phyloP scores from a whole-genome alignment of 768 basidiomycete species.

The Hemileccinum impolitum region DNA sequence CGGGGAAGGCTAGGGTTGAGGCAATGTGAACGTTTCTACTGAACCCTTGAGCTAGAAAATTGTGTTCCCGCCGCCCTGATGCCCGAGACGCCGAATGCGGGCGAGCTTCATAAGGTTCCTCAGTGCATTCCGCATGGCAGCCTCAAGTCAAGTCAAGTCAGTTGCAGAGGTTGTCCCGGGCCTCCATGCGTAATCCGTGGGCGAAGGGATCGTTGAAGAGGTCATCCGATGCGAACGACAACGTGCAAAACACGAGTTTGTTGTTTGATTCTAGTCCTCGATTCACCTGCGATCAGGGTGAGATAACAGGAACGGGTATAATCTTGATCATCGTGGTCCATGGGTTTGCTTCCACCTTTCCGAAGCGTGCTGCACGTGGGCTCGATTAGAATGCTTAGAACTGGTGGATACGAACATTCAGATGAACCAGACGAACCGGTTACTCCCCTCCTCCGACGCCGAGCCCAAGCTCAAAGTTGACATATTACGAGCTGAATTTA shows the following conservation, averaged over 20 bases:
- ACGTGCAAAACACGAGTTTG: constrained; percentile 8
- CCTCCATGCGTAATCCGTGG: background rate
- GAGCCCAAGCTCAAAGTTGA: too few species aligned
- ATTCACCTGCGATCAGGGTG: background rate
- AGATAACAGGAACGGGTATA: background rate
- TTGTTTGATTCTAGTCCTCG: background rate
- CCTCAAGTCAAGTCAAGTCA: background rate
- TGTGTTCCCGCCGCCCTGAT: background rate
- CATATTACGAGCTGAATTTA: too few species aligned
- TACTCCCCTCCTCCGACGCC: background rate
- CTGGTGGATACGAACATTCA: too few species aligned
- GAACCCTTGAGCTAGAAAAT: background rate
- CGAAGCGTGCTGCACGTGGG: too few species aligned
- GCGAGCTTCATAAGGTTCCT: background rate
- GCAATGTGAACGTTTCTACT: background rate
- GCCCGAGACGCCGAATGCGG: background rate
- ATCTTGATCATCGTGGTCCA: background rate
- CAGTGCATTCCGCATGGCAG: background rate
- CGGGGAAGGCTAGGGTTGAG: background rate
- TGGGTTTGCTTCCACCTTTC: too few species aligned
- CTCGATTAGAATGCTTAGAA: background rate
- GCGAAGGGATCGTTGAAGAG: background rate
- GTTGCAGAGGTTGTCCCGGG: background rate
- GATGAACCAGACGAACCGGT: too few species aligned
- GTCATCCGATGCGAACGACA: background rate